Conservation (phyloP, 2,329 filamentous ascomycete species). For the Trichoderma pleuroti region DNA sequence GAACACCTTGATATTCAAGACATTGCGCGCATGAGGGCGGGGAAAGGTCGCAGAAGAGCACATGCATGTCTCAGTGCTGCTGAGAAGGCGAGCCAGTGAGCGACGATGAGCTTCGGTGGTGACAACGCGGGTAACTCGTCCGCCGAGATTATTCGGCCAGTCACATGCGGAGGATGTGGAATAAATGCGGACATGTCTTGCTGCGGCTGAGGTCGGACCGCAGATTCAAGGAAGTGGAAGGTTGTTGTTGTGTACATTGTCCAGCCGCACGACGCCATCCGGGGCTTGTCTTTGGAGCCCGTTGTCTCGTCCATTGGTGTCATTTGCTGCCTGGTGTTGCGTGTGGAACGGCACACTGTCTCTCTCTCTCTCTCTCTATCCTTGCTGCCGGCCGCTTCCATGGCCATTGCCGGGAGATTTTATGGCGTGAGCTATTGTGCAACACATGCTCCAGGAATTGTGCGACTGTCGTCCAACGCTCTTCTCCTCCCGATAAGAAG, state of each 20-base stretch:
- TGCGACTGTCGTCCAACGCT: not conserved
- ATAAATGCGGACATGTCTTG: not conserved
- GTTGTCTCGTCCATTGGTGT: not conserved
- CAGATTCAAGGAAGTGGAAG: not conserved
- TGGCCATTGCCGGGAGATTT: not conserved
- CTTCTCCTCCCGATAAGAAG: not conserved
- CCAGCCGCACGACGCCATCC: conserved; percentile 3
- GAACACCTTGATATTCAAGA: conserved; percentile 11
- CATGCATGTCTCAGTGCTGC: conserved; percentile 18
- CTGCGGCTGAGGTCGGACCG: conserved; percentile 11
- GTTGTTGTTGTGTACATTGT: not conserved
- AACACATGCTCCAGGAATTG: not conserved
- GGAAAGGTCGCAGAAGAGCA: conserved; percentile 2
- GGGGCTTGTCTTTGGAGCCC: not conserved
- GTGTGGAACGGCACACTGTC: not conserved
- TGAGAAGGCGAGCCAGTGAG: not conserved
- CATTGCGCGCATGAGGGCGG: not conserved
- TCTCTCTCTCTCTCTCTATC: not conserved
- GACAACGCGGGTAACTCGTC: not conserved
- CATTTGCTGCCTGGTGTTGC: not conserved
- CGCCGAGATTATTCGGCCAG: conserved; percentile 6
- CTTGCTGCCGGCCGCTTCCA: not conserved
- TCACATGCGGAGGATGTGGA: not conserved
- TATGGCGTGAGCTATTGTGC: not conserved
- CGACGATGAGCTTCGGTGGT: not conserved